Base-by-base conservation (phyloP, 495 filamentous ascomycete species). In the Aspergillus taichungensis region DNA sequence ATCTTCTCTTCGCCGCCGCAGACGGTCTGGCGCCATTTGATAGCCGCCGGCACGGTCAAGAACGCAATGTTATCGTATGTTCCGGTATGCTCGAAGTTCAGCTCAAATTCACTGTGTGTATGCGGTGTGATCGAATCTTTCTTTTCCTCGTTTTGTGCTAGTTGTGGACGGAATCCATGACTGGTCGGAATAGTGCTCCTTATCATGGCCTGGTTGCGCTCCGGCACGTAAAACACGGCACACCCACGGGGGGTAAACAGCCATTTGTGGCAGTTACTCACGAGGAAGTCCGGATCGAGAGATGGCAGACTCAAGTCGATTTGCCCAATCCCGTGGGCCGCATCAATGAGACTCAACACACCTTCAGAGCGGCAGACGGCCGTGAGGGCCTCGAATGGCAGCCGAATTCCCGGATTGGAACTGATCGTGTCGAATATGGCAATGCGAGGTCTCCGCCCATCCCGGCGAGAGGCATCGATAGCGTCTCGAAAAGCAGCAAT, bases 251-350 rank as follows among this genome's bases (percentile, higher is more conserved):
- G 86, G 2, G 77, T 76, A 49, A 77, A 82, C 8, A 92, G 70
- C 88, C 88, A 95, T 66, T 94, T 95, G 61, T 94, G 85, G 42
- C 75, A 75, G 51, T 90, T 92, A 29, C 64, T 76, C 5, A 87
- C 72, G 49, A 92, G 78, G 61, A 94, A 94, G 47, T 94, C 87
- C 0, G 85, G 77, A 34, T 82, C 71, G 3, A 85, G 59, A 6
- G 52, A 57, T 0, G 49, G 46, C 1, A 94, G 62, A 38, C 84
- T 67, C 6, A 94, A 62, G 0, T 68, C 66, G 14, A 91, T 72
- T 45, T 88, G 82, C 1, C 88, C 88, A 37, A 90, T 65, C 8
- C 83, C 81, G 59, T 91, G 86, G 3, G 85, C 86, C 8, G 68
- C 86, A 49, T 91, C 86, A 13, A 91, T 63, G 41, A 80, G 59